Evolutionary conservation across 345 rosid species (phyloP), one percentile per base, ranked within the genome.

Genomic region (Arabis hirsuta): DNA sequence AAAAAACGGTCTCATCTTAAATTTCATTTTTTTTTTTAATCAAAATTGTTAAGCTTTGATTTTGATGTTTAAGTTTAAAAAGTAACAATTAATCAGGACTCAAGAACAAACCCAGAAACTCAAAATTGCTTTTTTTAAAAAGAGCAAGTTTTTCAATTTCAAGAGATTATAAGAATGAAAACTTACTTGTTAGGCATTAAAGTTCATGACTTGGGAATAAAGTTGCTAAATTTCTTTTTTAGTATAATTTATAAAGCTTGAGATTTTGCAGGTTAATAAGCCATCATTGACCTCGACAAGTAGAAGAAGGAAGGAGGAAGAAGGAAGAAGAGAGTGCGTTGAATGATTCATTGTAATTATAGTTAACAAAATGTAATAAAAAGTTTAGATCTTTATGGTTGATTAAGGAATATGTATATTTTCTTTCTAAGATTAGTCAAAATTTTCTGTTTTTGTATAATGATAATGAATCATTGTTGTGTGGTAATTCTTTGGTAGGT

Each of bases 281-380:
- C 51, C 65, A 65, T 65, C 39, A 29, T 73, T 73, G 73, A 73
- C 78, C 47, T 31, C 7, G 60, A 55, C 32, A 50, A 50, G 55
- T 9, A 12, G 62, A 55, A 42, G 34, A 14, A 43, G 9, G 8
- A 55, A 7, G 50, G n/a, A 4, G 64, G 24, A 22, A 22, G 24
- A 22, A 62, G 34, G 76, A 43, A 44, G 72, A 48, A 19, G 45
- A 50, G n/a, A 38, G 62, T 50, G 78, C 61, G 67, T 58, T 58
- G 60, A 73, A 73, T 66, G 47, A 50, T 73, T 42, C 22, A 50
- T 39, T 55, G 47, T 73, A 31, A 73, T 66, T 65, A 58, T 67
- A 42, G 20, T 73, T 66, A 19, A 19, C 39, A 58, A 24, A 36
- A 29, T 47, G 8, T 47, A 51, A 19, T 3, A 27, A 16, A 34